phyloP scores from a whole-genome alignment of 495 filamentous ascomycete species.

The Acidiella bohemica region DNA sequence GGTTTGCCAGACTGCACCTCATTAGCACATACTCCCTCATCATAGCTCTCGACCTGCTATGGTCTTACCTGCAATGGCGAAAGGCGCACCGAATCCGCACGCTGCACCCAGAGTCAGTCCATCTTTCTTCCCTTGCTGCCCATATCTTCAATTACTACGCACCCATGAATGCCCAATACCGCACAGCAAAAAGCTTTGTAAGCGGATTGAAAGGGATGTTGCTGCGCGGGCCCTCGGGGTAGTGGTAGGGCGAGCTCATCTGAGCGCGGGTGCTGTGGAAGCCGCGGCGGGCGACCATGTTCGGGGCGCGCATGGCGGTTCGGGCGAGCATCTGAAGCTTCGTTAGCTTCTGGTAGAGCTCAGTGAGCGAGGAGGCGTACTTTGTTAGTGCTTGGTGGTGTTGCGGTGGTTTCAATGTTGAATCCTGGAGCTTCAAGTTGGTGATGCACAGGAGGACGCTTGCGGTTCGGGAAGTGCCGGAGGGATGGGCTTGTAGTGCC shows the following conservation, averaged over 20 bases:
- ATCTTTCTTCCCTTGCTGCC: not conserved
- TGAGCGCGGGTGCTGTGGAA: constrained; percentile 84
- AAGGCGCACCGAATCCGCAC: constrained; percentile 65
- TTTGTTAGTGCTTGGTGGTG: too few relatives aligned
- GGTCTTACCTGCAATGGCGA: constrained; percentile 66
- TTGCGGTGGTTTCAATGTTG: too few relatives aligned
- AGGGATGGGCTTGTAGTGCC: too few relatives aligned
- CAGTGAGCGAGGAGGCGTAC: too few relatives aligned
- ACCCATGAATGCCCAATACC: constrained; percentile 76
- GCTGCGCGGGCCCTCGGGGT: constrained; percentile 86
- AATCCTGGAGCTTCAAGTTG: too few relatives aligned
- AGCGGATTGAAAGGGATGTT: constrained; percentile 95
- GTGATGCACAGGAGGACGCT: too few relatives aligned
- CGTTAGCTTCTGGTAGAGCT: too few relatives aligned
- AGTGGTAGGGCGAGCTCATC: constrained; percentile 86
- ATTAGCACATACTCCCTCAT: not conserved
- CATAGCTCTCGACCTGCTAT: not conserved
- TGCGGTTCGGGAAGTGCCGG: too few relatives aligned
- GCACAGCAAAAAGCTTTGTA: constrained; percentile 65
- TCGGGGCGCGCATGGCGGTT: constrained; percentile 52
- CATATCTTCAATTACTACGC: constrained; percentile 22
- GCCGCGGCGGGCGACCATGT: constrained; percentile 71
- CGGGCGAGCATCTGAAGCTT: constrained; percentile 69
- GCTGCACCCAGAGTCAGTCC: constrained; percentile 27
- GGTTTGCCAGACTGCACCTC: constrained; percentile 64